Conservation (phyloP, 208 protist species). For the Crithidia acanthocephali region DNA sequence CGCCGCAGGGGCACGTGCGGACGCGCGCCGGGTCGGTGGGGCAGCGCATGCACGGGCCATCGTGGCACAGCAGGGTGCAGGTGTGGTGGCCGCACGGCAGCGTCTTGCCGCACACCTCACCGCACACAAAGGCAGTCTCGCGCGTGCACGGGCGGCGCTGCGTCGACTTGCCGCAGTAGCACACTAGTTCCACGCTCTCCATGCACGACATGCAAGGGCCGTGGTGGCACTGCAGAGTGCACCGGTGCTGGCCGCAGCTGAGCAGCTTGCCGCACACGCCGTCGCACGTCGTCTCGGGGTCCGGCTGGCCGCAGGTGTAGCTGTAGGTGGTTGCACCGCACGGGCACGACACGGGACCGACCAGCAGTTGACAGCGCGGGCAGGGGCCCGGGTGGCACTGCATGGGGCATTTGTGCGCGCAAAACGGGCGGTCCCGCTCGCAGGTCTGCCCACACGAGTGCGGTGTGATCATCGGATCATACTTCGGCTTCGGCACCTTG, state of each 20-base stretch:
- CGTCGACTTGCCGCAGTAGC: conserved; percentile 46
- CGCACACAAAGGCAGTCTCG: conserved; percentile 47
- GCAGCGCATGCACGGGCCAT: conserved; percentile 65
- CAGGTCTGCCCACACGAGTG: conserved; percentile 83
- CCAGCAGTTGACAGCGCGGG: conserved; percentile 45
- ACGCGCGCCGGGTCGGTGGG: conserved; percentile 52
- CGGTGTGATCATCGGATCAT: conserved; percentile 71
- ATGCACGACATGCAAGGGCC: conserved; percentile 51
- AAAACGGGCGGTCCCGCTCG: conserved; percentile 44
- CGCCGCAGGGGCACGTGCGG: conserved; percentile 66
- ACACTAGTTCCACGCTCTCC: conserved; percentile 29
- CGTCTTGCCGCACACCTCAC: conserved; percentile 52
- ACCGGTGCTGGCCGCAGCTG: conserved; percentile 59
- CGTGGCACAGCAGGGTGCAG: conserved; percentile 65
- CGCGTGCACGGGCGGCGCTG: conserved; percentile 43
- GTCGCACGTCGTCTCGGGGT: conserved; percentile 62
- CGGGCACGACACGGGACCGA: conserved; percentile 50
- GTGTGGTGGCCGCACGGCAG: conserved; percentile 60
- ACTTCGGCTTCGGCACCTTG: conserved; percentile 56
- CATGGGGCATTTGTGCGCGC: conserved; percentile 55
- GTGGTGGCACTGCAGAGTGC: conserved; percentile 51
- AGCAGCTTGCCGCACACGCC: conserved; percentile 52
- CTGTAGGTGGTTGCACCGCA: conserved; percentile 73
- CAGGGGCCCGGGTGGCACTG: conserved; percentile 85
- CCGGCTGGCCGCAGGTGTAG: conserved; percentile 66